Evolutionary conservation across 2,329 filamentous ascomycete genomes (phyloP).

Genomic region (Pestalotiopsis sp.): DNA sequence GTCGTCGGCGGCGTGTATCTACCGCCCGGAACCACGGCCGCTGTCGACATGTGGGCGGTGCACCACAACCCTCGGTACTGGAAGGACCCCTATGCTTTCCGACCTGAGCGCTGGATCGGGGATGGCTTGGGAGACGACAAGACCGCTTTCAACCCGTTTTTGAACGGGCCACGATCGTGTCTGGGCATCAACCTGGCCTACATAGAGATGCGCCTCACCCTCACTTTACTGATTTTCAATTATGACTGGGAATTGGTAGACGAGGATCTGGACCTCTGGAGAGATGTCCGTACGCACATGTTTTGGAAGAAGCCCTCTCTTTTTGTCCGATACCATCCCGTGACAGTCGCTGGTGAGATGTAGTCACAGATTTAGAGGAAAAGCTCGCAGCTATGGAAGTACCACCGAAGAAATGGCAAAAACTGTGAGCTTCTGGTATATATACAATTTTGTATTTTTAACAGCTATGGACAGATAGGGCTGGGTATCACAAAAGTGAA

Average conservation of each 20-base stretch:
- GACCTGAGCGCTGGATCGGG: slow-evolving; percentile 16
- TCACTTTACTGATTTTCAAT: slow-evolving; percentile 37
- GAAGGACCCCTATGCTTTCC: slow-evolving; percentile 12
- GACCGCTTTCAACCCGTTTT: slow-evolving; percentile 18
- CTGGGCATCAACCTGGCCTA: slow-evolving; percentile 30
- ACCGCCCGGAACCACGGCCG: slow-evolving; percentile 34
- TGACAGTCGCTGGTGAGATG: too few relatives aligned
- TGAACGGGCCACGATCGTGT: slow-evolving; percentile 21
- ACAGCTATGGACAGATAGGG: too few relatives aligned
- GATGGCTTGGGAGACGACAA: slow-evolving; percentile 11
- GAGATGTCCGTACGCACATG: slow-evolving; percentile 21
- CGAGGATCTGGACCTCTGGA: slow-evolving; percentile 24
- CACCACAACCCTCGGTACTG: slow-evolving; percentile 11
- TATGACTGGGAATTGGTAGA: slow-evolving; percentile 37
- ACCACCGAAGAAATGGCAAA: too few relatives aligned
- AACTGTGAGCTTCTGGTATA: too few relatives aligned
- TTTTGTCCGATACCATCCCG: not conserved
- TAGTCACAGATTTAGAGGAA: too few relatives aligned
- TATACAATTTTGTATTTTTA: too few relatives aligned
- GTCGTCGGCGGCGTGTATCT: slow-evolving; percentile 18
- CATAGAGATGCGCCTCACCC: slow-evolving; percentile 37
- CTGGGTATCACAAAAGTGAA: too few relatives aligned
- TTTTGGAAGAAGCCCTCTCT: slow-evolving; percentile 25
- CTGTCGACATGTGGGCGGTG: slow-evolving; percentile 39
- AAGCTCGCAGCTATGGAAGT: too few relatives aligned